A percentile compares a stretch with the other conserved stretches of the same genome.
Conservation (phyloP, 2,329 filamentous ascomycete genomes). For the Fonsecaea multimorphosa region DNA sequence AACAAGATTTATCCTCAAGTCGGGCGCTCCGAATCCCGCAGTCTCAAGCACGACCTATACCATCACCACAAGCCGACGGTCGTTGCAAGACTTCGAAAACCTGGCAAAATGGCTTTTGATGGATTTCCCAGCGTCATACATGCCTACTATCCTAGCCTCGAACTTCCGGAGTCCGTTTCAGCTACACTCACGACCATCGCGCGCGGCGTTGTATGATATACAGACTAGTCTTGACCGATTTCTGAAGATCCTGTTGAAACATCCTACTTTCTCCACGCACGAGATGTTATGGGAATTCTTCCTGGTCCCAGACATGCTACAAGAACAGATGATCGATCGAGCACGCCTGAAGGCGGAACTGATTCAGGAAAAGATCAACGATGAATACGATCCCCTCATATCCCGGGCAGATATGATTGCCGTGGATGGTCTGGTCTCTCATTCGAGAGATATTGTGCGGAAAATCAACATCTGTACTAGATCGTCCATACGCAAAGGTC, state of each 20-base stretch:
- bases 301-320: constrained; percentile 89
- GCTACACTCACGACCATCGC: constrained; percentile 87
- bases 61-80: constrained; percentile 90
- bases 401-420: constrained; percentile 70
- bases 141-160: constrained; percentile 77
- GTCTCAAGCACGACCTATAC: constrained; percentile 78
- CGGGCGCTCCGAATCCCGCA: constrained; percentile 72
- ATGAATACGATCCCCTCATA: constrained; percentile 81
- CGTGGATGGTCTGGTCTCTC: constrained; percentile 89
- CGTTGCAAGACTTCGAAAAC: constrained; percentile 87
- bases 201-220: constrained; percentile 83
- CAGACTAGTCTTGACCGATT: constrained; percentile 88
- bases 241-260: constrained; percentile 80
- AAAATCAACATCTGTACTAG: constrained; percentile 82
- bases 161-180: constrained; percentile 79
- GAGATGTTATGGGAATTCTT: constrained; percentile 99
- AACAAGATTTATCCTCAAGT: constrained; percentile 91
- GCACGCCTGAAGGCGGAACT: constrained; percentile 85
- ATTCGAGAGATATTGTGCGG: constrained; percentile 87
- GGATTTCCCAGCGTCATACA: constrained; percentile 94
- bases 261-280: constrained; percentile 92
- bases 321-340: constrained; percentile 86
- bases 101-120: constrained; percentile 80
- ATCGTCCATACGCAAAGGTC: constrained; percentile 79
- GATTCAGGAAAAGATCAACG: constrained; percentile 79